These are phyloP conservation scores for Ettlia oleoabundans DNA, from an alignment of 139 green algal species.

Conservation along the genomic window DNA sequence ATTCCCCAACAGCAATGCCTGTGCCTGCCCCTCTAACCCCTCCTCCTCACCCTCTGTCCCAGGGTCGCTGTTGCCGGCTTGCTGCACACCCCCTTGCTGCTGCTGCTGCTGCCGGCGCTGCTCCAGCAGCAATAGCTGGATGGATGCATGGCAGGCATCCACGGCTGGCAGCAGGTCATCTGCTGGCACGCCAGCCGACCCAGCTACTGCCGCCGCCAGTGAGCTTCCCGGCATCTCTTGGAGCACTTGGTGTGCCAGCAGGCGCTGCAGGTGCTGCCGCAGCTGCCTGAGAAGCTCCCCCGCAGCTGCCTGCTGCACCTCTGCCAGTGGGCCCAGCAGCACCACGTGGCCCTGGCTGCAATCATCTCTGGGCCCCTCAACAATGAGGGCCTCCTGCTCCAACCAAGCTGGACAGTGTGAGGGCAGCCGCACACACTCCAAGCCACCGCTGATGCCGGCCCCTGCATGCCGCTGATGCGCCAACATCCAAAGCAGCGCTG, in stretches of 20 bases:
- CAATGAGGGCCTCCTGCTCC: background rate
- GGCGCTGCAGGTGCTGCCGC: background rate
- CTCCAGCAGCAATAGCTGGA: slow-evolving; percentile 24
- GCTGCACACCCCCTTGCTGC: too few relatives aligned
- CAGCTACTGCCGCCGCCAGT: background rate
- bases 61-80: background rate
- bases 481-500: slow-evolving; percentile 31
- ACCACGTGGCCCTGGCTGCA: background rate
- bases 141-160: slow-evolving; percentile 16
- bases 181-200: too few relatives aligned
- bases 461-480: background rate
- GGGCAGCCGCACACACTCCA: background rate
- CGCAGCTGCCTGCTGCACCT: slow-evolving; percentile 7
- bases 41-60: background rate
- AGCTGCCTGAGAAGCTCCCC: slow-evolving; percentile 14
- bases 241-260: background rate
- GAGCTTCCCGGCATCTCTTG: too few relatives aligned
- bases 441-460: background rate
- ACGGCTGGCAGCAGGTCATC: background rate
- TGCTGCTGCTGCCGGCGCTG: background rate
- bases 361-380: background rate
- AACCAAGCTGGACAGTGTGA: background rate
- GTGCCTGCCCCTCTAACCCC: background rate
- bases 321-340: slow-evolving; percentile 1
- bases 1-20: background rate